Evolutionary conservation across 2,329 filamentous ascomycete genomes (phyloP).

Genomic region (Akanthomyces lecanii): DNA sequence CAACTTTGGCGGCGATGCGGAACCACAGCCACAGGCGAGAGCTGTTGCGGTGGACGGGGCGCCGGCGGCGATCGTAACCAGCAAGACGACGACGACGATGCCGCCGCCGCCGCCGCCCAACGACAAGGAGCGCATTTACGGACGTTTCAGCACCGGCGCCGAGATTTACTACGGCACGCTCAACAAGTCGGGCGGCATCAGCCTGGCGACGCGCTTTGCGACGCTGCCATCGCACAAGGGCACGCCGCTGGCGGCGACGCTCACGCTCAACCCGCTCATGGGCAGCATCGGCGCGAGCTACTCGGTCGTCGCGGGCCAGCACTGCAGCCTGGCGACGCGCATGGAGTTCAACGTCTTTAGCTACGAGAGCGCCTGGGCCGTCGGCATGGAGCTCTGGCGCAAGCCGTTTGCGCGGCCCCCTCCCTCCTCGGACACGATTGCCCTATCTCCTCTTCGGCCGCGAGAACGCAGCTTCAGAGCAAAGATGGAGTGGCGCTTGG

Average conservation of each 20-base stretch:
- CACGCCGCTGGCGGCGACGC: conserved; percentile 87
- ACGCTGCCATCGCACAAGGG: conserved; percentile 77
- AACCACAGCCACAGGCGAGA: conserved; percentile 18
- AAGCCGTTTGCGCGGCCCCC: conserved; percentile 42
- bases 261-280: conserved; percentile 92
- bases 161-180: conserved; percentile 94
- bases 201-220: conserved; percentile 81
- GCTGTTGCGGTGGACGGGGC: not conserved
- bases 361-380: conserved; percentile 89
- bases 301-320: conserved; percentile 78
- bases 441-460: conserved; percentile 24
- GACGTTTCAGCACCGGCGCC: conserved; percentile 82
- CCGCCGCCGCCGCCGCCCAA: conserved; percentile 3
- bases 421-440: conserved; percentile 27
- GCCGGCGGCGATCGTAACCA: too few relatives aligned
- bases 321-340: conserved; percentile 79
- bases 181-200: conserved; percentile 91
- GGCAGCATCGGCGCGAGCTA: conserved; percentile 90
- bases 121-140: conserved; percentile 62
- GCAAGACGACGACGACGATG: not conserved
- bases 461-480: conserved; percentile 47
- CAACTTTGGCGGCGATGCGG: conserved; percentile 79
- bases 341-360: conserved; percentile 98
- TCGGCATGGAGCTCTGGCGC: conserved; percentile 92
- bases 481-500: conserved; percentile 48